These are phyloP conservation scores for Cryptococcus sp. DNA, from an alignment of 1,284 basidiomycete genomes.

Conservation along the genomic window DNA sequence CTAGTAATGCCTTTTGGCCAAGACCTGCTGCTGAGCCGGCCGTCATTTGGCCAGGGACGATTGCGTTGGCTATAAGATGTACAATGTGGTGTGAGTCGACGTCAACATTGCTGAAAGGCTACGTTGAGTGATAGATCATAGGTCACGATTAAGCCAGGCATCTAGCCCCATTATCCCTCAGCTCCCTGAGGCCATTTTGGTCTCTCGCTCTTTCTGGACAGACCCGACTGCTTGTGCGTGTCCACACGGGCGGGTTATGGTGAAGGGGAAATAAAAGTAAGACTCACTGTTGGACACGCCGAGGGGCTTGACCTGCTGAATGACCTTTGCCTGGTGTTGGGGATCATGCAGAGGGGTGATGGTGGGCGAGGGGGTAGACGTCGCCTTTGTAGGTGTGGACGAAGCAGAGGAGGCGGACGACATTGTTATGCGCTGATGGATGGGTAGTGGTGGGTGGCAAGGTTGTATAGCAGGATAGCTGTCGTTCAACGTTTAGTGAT, in stretches of 20 bases:
- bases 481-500: constrained; percentile 3
- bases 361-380: constrained; percentile 34
- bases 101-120: not conserved
- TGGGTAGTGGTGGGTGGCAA: not conserved
- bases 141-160: not conserved
- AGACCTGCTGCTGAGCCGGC: constrained; percentile 61
- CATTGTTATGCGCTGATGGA: constrained; percentile 5
- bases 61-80: constrained; percentile 40
- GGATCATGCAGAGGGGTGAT: constrained; percentile 83
- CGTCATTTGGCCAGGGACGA: constrained; percentile 49
- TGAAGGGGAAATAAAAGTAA: not conserved
- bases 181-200: too few relatives aligned
- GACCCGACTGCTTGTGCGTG: too few relatives aligned
- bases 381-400: constrained; percentile 27
- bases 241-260: too few relatives aligned
- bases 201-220: too few relatives aligned
- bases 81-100: not conserved
- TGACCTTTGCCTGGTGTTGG: constrained; percentile 71
- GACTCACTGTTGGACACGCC: constrained; percentile 61
- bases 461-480: too few relatives aligned
- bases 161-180: too few relatives aligned
- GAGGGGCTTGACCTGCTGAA: constrained; percentile 74
- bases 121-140: too few relatives aligned
- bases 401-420: constrained; percentile 20
- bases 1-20: constrained; percentile 81